Evolutionary conservation across 441 rosid genomes (phyloP).

Genomic region (Erysimum cheiri): DNA sequence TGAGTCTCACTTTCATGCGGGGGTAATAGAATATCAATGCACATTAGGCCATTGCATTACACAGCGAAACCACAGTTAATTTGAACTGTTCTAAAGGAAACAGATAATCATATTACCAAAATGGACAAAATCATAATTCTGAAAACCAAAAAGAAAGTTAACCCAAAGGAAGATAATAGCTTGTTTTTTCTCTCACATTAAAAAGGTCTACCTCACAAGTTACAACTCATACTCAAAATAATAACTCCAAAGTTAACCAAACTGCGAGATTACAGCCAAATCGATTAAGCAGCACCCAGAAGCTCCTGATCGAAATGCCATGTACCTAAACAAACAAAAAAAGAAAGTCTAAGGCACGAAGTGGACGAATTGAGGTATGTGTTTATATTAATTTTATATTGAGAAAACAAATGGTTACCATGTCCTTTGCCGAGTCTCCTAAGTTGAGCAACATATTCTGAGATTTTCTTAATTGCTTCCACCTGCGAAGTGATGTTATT

Average conservation of each 20-base stretch:
- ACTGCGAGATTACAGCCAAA: slow-evolving; percentile 7
- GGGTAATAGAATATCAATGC: background rate
- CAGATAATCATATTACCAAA: background rate
- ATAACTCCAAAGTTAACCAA: slow-evolving; percentile 4
- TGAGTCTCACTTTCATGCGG: background rate
- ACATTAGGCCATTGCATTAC: background rate
- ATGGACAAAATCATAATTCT: background rate
- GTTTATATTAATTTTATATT: background rate
- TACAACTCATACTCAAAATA: slow-evolving; percentile 22
- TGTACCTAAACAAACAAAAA: slow-evolving; percentile 52
- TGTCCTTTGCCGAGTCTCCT: slow-evolving; percentile 84
- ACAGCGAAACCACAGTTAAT: background rate
- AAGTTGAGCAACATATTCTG: slow-evolving; percentile 80
- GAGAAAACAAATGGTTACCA: slow-evolving; percentile 48
- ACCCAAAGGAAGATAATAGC: background rate
- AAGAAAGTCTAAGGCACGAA: slow-evolving; percentile 1
- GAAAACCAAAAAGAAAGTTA: slow-evolving; percentile 2
- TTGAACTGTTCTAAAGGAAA: background rate
- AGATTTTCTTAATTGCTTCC: slow-evolving; percentile 67
- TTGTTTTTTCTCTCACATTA: slow-evolving; percentile 17
- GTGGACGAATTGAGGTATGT: slow-evolving; percentile 4
- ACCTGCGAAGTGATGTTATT: slow-evolving; percentile 48
- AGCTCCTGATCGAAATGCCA: slow-evolving; percentile 87
- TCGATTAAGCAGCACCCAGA: slow-evolving; percentile 43
- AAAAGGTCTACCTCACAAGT: slow-evolving; percentile 18